Conservation (phyloP, 2,329 filamentous ascomycete species). For the Truncatella angustata region DNA sequence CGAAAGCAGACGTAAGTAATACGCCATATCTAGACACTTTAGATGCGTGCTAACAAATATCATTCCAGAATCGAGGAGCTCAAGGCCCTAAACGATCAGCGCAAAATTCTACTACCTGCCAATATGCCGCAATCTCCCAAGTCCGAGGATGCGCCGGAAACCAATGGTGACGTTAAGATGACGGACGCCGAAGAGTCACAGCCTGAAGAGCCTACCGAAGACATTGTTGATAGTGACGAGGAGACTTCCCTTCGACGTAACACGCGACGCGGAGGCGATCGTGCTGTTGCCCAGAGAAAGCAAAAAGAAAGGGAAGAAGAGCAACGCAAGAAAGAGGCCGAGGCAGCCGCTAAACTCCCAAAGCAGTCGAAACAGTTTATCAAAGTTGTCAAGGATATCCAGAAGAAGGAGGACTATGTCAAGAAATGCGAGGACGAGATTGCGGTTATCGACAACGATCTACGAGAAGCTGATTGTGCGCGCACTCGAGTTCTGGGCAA, state of each 20-base stretch:
- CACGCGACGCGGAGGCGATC: conserved; percentile 62
- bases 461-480: conserved; percentile 90
- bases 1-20: conserved; percentile 62
- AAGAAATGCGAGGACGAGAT: conserved; percentile 84
- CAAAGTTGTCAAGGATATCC: conserved; percentile 83
- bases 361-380: conserved; percentile 87
- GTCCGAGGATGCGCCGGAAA: conserved; percentile 40
- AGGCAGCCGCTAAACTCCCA: conserved; percentile 63
- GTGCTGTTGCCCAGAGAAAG: conserved; percentile 69
- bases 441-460: conserved; percentile 80
- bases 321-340: conserved; percentile 65
- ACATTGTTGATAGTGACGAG: conserved; percentile 67
- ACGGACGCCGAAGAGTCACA: conserved; percentile 62
- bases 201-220: conserved; percentile 55
- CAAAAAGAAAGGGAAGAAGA: conserved; percentile 75
- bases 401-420: conserved; percentile 79
- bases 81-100: conserved; percentile 67
- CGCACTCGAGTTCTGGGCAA: conserved; percentile 87
- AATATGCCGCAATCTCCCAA: conserved; percentile 65
- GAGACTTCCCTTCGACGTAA: conserved; percentile 54
- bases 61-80: conserved; percentile 69
- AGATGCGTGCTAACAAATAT: conserved; percentile 24
- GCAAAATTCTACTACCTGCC: conserved; percentile 71
- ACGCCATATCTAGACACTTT: neutral
- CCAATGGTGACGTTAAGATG: conserved; percentile 60